Evolutionary conservation across 148 eudicot species (phyloP).

Genomic region (Chenopodium berlandieri): DNA sequence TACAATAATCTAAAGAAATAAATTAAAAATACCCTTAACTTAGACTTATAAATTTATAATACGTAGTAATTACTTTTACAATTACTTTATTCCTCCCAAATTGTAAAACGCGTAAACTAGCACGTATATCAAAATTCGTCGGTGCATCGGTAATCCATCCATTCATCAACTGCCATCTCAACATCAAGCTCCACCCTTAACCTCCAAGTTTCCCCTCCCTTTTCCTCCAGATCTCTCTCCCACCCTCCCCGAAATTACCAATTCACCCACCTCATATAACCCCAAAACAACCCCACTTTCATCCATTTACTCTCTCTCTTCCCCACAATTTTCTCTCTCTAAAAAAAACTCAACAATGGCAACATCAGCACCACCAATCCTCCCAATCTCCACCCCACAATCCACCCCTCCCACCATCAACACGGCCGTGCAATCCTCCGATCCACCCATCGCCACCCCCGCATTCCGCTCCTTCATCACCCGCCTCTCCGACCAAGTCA

Average conservation of each 20-base stretch:
- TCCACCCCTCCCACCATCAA: slow-evolving; percentile 18
- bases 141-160: not conserved
- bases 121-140: not conserved
- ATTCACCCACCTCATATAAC: not conserved
- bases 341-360: slow-evolving; percentile 25
- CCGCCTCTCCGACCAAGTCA: slow-evolving; percentile 45
- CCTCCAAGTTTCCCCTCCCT: not conserved
- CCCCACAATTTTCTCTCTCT: not conserved
- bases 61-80: too few relatives aligned
- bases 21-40: too few relatives aligned
- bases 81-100: too few relatives aligned
- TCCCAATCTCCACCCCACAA: slow-evolving; percentile 45
- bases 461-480: slow-evolving; percentile 58
- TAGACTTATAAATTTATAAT: too few relatives aligned
- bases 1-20: too few relatives aligned
- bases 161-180: too few relatives aligned
- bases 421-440: slow-evolving; percentile 9
- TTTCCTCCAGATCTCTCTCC: not conserved
- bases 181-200: not conserved
- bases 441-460: slow-evolving; percentile 30
- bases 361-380: slow-evolving; percentile 50
- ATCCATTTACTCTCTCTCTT: not conserved
- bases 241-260: not conserved
- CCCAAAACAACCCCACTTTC: not conserved
- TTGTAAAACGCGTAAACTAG: too few relatives aligned